phyloP scores from a whole-genome alignment of 257 asterid genomes.

The Primulina eburnea region DNA sequence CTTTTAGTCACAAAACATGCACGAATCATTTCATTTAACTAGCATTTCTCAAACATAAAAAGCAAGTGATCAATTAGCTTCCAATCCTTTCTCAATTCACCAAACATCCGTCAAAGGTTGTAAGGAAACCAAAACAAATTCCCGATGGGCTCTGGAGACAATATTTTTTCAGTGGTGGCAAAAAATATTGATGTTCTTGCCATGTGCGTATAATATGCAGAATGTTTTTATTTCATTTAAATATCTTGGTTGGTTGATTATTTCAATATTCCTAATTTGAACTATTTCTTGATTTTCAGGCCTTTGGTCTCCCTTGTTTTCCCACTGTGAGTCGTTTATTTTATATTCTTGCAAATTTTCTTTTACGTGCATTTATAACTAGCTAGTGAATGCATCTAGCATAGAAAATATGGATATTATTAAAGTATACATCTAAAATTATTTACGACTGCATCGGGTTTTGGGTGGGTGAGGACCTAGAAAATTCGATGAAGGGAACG shows the following conservation, averaged over 20 bases:
- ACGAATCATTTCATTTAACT: conserved; percentile 28
- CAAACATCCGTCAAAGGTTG: background rate
- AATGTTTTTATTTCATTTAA: background rate
- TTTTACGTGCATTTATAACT: background rate
- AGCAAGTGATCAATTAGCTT: background rate
- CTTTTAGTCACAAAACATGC: conserved; percentile 41
- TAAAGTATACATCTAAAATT: too few relatives aligned
- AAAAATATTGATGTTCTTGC: conserved; percentile 91
- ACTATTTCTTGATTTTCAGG: conserved; percentile 41
- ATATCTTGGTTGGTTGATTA: background rate
- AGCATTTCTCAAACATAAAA: conserved; percentile 25
- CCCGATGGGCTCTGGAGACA: conserved; percentile 74
- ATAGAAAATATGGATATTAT: background rate
- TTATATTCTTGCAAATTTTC: background rate
- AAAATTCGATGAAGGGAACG: background rate
- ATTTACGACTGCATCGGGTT: background rate
- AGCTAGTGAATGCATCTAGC: background rate
- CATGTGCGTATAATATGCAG: conserved; percentile 41
- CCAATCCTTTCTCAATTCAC: background rate
- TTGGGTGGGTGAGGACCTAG: background rate
- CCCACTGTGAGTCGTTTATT: conserved; percentile 68
- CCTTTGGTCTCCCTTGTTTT: conserved; percentile 80
- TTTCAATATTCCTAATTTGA: conserved; percentile 1
- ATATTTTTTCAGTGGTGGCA: conserved; percentile 63
- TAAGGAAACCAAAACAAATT: background rate